These are phyloP conservation scores for Fistulinella prunicolor DNA, from an alignment of 768 basidiomycete species.

Conservation along the genomic window DNA sequence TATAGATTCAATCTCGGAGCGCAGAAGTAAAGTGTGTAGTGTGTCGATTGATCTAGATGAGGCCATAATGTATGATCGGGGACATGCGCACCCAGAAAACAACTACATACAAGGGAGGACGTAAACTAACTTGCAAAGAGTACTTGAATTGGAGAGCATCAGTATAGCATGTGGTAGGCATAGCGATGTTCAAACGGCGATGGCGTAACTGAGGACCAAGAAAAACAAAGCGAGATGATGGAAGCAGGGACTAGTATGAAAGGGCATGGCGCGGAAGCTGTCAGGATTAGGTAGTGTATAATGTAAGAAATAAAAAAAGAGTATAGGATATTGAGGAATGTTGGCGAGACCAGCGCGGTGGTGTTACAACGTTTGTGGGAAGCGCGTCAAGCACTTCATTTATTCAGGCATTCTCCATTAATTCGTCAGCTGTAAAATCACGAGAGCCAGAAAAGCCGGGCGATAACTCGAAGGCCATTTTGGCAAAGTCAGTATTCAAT, in stretches of 20 bases:
- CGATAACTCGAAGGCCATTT: conserved; percentile 10
- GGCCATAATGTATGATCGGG: too few species aligned
- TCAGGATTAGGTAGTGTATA: conserved; percentile 21
- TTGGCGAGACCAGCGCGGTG: conserved; percentile 14
- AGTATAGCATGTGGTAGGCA: conserved; percentile 2
- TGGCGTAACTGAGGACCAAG: background rate
- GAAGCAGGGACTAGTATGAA: background rate
- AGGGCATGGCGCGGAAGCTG: background rate
- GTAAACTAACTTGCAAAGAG: background rate
- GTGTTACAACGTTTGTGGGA: background rate
- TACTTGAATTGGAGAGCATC: background rate
- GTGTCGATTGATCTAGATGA: too few species aligned
- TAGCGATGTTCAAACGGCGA: background rate
- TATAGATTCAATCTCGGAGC: too few species aligned
- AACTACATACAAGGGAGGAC: too few species aligned
- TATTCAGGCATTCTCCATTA: conserved; percentile 20
- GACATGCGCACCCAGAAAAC: too few species aligned
- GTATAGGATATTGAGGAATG: background rate
- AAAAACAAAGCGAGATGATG: background rate
- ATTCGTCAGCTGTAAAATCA: conserved; percentile 14
- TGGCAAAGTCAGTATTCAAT: conserved; percentile 9
- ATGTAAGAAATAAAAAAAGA: conserved; percentile 4
- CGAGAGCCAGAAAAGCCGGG: conserved; percentile 3
- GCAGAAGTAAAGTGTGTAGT: too few species aligned
- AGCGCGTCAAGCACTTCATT: conserved; percentile 12